Conservation (phyloP, 345 rosid species). For the Dipteronia sinensis region DNA sequence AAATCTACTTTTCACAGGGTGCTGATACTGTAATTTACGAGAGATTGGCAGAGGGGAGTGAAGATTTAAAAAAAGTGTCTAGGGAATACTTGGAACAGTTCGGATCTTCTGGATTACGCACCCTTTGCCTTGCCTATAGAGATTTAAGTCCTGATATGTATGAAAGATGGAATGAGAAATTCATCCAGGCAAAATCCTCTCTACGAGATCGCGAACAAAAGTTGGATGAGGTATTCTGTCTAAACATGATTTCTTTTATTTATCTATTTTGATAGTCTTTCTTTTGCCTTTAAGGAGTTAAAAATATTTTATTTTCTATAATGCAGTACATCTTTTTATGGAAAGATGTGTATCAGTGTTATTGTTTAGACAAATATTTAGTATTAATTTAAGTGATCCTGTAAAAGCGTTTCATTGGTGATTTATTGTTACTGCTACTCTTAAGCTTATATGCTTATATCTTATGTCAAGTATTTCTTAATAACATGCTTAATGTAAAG, state of each 20-base stretch:
- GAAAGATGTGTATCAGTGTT: neutral
- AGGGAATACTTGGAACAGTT: conserved; percentile 91
- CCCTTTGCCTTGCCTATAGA: conserved; percentile 94
- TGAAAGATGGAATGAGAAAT: conserved; percentile 97
- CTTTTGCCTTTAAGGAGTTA: neutral
- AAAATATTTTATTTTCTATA: too few species aligned
- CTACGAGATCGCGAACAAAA: conserved; percentile 95
- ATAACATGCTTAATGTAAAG: neutral
- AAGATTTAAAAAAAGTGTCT: conserved; percentile 68
- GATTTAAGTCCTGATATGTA: conserved; percentile 73
- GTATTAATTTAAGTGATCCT: neutral
- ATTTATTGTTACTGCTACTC: neutral
- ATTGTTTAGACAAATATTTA: neutral
- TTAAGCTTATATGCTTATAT: neutral
- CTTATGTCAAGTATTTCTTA: neutral
- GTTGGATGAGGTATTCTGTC: conserved; percentile 80
- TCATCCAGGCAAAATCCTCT: conserved; percentile 95
- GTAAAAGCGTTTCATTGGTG: neutral
- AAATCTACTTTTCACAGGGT: conserved; percentile 63
- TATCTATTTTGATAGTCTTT: too few species aligned
- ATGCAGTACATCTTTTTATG: neutral
- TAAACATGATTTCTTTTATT: too few species aligned
- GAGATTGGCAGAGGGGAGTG: conserved; percentile 75
- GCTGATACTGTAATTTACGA: conserved; percentile 96
- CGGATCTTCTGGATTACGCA: conserved; percentile 96